A percentile compares a stretch with the other conserved stretches of the same genome.
These are phyloP conservation scores for Sclerotinia subarctica DNA, from an alignment of 2,329 filamentous ascomycete genomes.

Conservation along the genomic window DNA sequence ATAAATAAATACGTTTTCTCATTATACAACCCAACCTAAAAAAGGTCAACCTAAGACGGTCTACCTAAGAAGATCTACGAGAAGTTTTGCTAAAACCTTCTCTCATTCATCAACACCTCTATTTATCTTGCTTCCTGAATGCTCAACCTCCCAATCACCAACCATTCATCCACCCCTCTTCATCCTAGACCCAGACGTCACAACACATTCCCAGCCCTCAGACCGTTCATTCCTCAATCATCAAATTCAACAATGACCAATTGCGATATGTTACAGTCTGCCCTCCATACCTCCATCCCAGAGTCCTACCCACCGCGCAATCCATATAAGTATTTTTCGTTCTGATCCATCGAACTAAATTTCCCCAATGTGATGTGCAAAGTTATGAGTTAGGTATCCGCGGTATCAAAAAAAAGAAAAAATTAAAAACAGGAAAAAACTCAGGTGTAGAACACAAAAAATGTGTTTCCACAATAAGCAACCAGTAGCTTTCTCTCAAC, in stretches of 20 bases:
- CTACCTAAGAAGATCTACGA: background rate
- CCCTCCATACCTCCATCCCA: background rate
- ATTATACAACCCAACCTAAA: no score
- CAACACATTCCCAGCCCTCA: constrained; percentile 7
- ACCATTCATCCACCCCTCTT: background rate
- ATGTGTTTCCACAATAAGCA: background rate
- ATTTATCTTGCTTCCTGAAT: background rate
- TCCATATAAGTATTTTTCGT: background rate
- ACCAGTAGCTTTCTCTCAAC: constrained; percentile 9
- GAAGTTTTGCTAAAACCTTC: background rate
- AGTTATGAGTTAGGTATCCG: constrained; percentile 9
- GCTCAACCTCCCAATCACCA: background rate
- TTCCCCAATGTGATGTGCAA: constrained; percentile 1
- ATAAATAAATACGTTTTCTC: no score
- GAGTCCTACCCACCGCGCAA: background rate
- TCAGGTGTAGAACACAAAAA: constrained; percentile 1
- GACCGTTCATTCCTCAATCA: background rate
- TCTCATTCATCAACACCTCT: background rate
- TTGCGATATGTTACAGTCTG: constrained; percentile 10
- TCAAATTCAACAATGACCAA: background rate
- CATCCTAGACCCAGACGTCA: no score
- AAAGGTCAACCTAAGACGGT: no score
- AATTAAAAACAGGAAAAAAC: constrained; percentile 3
- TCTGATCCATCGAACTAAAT: constrained; percentile 1
- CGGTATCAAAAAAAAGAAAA: background rate